These are phyloP conservation scores for Trichophyton rubrum DNA, from an alignment of 2,329 filamentous ascomycete species.

Conservation along the genomic window DNA sequence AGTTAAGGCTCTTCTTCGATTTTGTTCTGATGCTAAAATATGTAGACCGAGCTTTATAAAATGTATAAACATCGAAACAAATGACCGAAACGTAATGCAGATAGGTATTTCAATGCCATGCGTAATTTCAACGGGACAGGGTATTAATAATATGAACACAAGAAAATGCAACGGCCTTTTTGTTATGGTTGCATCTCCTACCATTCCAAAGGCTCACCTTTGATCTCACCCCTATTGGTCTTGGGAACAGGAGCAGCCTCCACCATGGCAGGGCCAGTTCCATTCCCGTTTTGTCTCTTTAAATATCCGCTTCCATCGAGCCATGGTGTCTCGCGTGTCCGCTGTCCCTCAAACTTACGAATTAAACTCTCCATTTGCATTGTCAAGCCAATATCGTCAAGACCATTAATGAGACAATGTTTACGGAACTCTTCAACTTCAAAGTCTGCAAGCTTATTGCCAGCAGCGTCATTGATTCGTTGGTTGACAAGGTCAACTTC, in stretches of 20 bases:
- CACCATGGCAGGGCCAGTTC: slow-evolving; percentile 47
- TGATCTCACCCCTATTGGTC: slow-evolving; percentile 75
- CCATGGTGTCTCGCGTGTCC: slow-evolving; percentile 74
- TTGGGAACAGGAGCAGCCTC: slow-evolving; percentile 62
- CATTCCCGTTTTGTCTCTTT: slow-evolving; percentile 26
- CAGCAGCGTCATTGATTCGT: slow-evolving; percentile 61
- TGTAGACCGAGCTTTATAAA: background rate
- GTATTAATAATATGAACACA: background rate
- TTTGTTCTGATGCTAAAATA: background rate
- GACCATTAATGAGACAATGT: slow-evolving; percentile 83
- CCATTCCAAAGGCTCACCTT: slow-evolving; percentile 83
- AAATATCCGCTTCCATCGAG: slow-evolving; percentile 78
- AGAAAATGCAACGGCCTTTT: background rate
- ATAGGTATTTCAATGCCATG: background rate
- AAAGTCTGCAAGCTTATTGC: slow-evolving; percentile 63
- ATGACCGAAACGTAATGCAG: background rate
- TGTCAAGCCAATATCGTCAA: slow-evolving; percentile 91
- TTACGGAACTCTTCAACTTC: slow-evolving; percentile 89
- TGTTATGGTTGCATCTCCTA: slow-evolving; percentile 32
- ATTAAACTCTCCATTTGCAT: slow-evolving; percentile 91
- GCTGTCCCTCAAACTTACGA: slow-evolving; percentile 62
- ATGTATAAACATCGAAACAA: background rate
- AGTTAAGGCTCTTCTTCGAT: background rate
- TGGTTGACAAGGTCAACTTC: slow-evolving; percentile 84
- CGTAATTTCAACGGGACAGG: background rate